Base-by-base conservation (phyloP, 768 basidiomycete species). In the Tulasnella sp. region DNA sequence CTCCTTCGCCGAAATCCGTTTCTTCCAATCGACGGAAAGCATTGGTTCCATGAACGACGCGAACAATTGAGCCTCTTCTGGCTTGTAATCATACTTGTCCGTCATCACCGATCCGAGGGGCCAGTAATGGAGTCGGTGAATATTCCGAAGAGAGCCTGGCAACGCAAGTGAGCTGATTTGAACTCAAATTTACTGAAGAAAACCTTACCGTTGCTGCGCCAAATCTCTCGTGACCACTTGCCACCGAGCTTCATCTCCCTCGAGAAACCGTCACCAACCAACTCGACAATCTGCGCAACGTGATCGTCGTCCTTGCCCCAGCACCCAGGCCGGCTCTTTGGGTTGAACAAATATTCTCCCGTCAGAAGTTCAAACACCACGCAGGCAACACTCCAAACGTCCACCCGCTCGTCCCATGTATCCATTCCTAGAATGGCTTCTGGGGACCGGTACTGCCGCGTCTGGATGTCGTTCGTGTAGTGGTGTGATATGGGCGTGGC, bases 231-330 rank as follows among this genome's bases (percentile, higher is more conserved):
- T 62, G 84, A 85, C 67, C 83, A 91, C 64, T 81, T 83, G 31
- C 92, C 91, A 23, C 82, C 82, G 77, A 84, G 80, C 71, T 88
- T 91, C 41, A 84, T 75, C 48, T 80, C 77, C 25, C 81, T 64
- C 12, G 80, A 71, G 60, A 83, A 80, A 12, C 55, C 55, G 69
- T 91, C 86, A 32, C 91, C 91, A 58, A 93, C 71, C 8, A 96
- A 74, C 72, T 96, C 92, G 56, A 93, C 83, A 60, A 94, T 88
- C 71, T 93, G 91, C 34, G 92, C 92, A 77, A 93, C 81, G 64
- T 96, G 92, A 67, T 97, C 94, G 65, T 93, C 91, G 68, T 96
- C 91, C 69, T 92, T 92, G 58, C 81, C 83, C 65, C 89, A 93
- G 43, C 86, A 70, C 62, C 83, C 82, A 23, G 81, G 80, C 68